Percentiles rank a stretch among this genome's conserved stretches.
Evolutionary conservation across 345 rosid species (phyloP).

Genomic region (Salix brachista): DNA sequence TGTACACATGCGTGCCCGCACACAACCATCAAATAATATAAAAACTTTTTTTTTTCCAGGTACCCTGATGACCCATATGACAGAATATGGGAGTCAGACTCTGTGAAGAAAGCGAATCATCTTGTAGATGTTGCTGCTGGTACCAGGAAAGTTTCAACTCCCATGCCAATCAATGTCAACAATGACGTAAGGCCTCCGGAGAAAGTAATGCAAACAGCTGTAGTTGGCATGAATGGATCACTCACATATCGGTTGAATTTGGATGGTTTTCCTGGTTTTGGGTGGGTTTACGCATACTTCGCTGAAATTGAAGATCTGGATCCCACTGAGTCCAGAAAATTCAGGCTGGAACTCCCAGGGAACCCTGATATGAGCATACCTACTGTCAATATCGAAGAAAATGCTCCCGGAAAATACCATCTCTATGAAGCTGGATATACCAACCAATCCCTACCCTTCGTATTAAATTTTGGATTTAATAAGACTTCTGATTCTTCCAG

Average conservation of each 20-base stretch:
- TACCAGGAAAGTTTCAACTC: conserved; percentile 67
- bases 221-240: conserved; percentile 87
- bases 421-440: conserved; percentile 81
- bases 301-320: conserved; percentile 88
- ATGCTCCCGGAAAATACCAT: conserved; percentile 70
- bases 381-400: conserved; percentile 82
- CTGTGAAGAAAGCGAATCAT: conserved; percentile 68
- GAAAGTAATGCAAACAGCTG: conserved; percentile 99
- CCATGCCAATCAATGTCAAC: conserved; percentile 43
- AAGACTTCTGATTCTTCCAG: conserved; percentile 75
- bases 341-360: conserved; percentile 70
- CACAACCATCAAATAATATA: not conserved
- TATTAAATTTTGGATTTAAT: conserved; percentile 69
- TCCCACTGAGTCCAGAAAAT: conserved; percentile 71
- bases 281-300: conserved; percentile 83
- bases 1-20: rapidly evolving
- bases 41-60: conserved; percentile 31
- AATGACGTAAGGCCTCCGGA: conserved; percentile 61
- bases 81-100: conserved; percentile 94
- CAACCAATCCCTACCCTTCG: conserved; percentile 79
- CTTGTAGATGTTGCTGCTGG: conserved; percentile 96
- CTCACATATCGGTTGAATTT: conserved; percentile 83
- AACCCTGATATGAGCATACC: conserved; percentile 70
- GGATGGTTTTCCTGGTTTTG: conserved; percentile 90
- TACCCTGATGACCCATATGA: conserved; percentile 97